Conservation (phyloP, 352 stramenopile genomes). For the Globisporangium cederbergense region DNA sequence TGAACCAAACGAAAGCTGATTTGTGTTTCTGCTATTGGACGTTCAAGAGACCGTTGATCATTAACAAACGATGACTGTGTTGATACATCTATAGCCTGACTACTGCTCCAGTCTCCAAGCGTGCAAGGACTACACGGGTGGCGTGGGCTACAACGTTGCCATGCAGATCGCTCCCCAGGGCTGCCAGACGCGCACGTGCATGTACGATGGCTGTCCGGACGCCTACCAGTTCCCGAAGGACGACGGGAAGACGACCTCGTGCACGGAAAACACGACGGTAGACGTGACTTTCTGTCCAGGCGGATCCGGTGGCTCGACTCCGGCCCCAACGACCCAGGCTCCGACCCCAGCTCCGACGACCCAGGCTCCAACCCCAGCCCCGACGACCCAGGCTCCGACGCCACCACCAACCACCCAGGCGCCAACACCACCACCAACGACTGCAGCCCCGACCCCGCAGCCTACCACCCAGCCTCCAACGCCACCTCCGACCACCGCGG, state of each 20-base stretch:
- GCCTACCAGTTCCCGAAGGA: constrained; percentile 42
- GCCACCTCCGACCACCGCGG: constrained; percentile 3
- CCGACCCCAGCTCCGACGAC: constrained; percentile 12
- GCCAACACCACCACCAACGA: constrained; percentile 7
- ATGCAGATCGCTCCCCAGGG: constrained; percentile 41
- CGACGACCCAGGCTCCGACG: constrained; percentile 20
- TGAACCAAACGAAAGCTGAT: neutral
- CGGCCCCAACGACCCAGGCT: constrained; percentile 17
- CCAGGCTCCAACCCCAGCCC: constrained; percentile 20
- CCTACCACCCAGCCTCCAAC: constrained; percentile 13
- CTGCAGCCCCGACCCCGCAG: constrained; percentile 5
- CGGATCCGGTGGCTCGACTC: constrained; percentile 23
- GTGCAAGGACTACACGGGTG: constrained; percentile 37
- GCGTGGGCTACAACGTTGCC: constrained; percentile 42
- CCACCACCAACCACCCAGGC: constrained; percentile 15
- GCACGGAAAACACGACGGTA: constrained; percentile 32
- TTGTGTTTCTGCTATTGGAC: neutral
- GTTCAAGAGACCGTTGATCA: neutral
- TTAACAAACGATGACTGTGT: neutral
- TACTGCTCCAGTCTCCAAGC: constrained; percentile 35
- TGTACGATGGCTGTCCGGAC: constrained; percentile 31
- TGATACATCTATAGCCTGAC: constrained; percentile 13
- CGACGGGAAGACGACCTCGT: constrained; percentile 40
- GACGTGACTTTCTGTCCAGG: constrained; percentile 47
- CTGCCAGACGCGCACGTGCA: constrained; percentile 35